Conservation (phyloP, 495 filamentous ascomycete genomes). For the Neurospora sp. region DNA sequence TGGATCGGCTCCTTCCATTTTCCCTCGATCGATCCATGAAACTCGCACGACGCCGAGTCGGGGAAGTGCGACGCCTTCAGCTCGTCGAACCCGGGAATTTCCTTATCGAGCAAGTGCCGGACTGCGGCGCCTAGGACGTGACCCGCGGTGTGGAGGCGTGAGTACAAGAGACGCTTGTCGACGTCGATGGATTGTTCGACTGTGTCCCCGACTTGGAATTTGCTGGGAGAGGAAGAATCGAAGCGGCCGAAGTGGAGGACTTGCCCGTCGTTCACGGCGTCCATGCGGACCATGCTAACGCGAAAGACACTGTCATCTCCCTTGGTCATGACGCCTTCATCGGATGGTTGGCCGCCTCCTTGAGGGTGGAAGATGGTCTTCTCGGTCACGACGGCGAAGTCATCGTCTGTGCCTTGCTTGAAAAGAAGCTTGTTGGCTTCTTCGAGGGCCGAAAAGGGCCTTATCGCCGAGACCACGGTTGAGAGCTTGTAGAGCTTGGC, state of each 20-base stretch:
- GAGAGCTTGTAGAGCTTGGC: conserved; percentile 35
- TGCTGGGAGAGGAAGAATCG: conserved; percentile 3
- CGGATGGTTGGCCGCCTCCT: conserved; percentile 56
- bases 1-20: conserved; percentile 49
- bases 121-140: conserved; percentile 52
- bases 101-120: conserved; percentile 38
- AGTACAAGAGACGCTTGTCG: conserved; percentile 44
- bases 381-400: conserved; percentile 41
- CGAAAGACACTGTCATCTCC: conserved; percentile 25
- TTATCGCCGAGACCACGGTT: conserved; percentile 33
- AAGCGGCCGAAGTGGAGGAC: conserved; percentile 52
- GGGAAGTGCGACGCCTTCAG: conserved; percentile 55
- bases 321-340: conserved; percentile 41
- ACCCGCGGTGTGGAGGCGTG: conserved; percentile 53
- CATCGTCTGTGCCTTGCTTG: conserved; percentile 31
- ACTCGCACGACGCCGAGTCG: conserved; percentile 47
- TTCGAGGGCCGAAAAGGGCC: conserved; percentile 34
- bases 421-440: conserved; percentile 38
- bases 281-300: conserved; percentile 42
- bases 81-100: conserved; percentile 43
- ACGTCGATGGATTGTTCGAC: conserved; percentile 43
- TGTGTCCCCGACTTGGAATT: conserved; percentile 26
- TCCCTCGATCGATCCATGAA: conserved; percentile 48
- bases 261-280: conserved; percentile 30
- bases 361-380: conserved; percentile 59